These are phyloP conservation scores for Verbascum thapsus DNA, from an alignment of 257 asterid genomes.

Conservation along the genomic window DNA sequence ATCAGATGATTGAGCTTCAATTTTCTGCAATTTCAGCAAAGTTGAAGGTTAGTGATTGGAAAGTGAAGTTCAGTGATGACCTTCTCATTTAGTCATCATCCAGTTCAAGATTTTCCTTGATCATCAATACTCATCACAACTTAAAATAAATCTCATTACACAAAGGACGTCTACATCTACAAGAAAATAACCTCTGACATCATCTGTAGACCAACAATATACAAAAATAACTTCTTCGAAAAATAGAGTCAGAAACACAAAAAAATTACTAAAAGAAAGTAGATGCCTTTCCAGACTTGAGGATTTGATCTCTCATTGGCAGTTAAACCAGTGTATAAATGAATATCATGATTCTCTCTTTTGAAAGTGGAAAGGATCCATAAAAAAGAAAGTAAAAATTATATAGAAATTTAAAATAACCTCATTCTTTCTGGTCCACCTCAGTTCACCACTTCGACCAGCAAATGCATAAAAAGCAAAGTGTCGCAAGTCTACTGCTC, in stretches of 20 bases:
- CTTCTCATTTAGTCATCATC: neutral
- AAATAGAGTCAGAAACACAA: conserved; percentile 6
- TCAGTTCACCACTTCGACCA: conserved; percentile 83
- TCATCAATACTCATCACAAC: conserved; percentile 8
- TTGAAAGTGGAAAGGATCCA: conserved; percentile 19
- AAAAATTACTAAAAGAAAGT: neutral
- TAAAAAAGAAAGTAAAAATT: conserved; percentile 7
- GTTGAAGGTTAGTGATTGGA: neutral
- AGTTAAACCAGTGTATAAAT: conserved; percentile 9
- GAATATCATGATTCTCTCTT: conserved; percentile 5
- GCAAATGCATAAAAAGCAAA: conserved; percentile 93
- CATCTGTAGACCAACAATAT: neutral
- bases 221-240: too few relatives aligned
- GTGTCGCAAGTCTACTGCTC: conserved; percentile 78
- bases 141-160: neutral
- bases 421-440: conserved; percentile 91
- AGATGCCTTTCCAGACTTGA: neutral
- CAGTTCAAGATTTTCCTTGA: conserved; percentile 1
- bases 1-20: conserved; percentile 67
- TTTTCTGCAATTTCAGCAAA: conserved; percentile 53
- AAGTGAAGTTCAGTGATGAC: neutral
- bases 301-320: conserved; percentile 12
- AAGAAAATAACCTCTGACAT: conserved; percentile 3
- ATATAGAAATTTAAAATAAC: conserved; percentile 33
- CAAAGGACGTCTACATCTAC: conserved; percentile 9